Percentiles rank a stretch among this genome's conserved stretches.
Evolutionary conservation across 192 early-diverging fungal genomes (phyloP).

Genomic region (Phlyctochytrium planicorne): DNA sequence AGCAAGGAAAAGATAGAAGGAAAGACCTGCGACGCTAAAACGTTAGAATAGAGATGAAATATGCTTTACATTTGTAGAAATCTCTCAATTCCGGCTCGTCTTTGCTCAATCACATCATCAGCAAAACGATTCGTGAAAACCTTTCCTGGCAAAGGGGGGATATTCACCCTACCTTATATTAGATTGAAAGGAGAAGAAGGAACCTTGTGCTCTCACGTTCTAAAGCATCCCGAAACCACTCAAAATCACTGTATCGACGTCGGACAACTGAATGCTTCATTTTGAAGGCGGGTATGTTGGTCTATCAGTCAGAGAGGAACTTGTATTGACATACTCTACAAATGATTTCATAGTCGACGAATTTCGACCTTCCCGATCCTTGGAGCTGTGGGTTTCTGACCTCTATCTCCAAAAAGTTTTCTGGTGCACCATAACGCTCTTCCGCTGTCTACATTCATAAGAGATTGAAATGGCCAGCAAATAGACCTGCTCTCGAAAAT

Average conservation of each 20-base stretch:
- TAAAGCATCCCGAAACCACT: slow-evolving; percentile 95
- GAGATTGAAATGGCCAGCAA: neutral
- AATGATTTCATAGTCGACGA: slow-evolving; percentile 94
- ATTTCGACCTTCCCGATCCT: slow-evolving; percentile 79
- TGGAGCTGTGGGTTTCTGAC: slow-evolving; percentile 87
- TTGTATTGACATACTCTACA: slow-evolving; percentile 56
- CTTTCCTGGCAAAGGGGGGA: slow-evolving; percentile 94
- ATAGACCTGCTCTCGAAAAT: slow-evolving; percentile 46
- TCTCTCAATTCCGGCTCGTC: slow-evolving; percentile 85
- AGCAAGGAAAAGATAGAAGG: slow-evolving; percentile 1
- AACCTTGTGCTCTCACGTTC: slow-evolving; percentile 79
- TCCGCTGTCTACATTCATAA: slow-evolving; percentile 38
- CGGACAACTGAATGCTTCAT: slow-evolving; percentile 77
- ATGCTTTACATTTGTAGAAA: slow-evolving; percentile 90
- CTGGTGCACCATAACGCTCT: slow-evolving; percentile 83
- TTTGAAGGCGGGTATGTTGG: slow-evolving; percentile 97
- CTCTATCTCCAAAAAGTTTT: slow-evolving; percentile 97
- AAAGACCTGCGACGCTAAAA: slow-evolving; percentile 39
- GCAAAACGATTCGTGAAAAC: slow-evolving; percentile 93
- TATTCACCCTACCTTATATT: slow-evolving; percentile 73
- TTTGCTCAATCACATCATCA: slow-evolving; percentile 93
- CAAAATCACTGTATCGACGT: slow-evolving; percentile 95
- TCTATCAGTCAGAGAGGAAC: slow-evolving; percentile 42
- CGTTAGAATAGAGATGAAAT: neutral
- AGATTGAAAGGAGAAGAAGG: neutral